Evolutionary conservation across 495 filamentous ascomycete genomes (phyloP).

Genomic region (Beverwykella pulmonaria): DNA sequence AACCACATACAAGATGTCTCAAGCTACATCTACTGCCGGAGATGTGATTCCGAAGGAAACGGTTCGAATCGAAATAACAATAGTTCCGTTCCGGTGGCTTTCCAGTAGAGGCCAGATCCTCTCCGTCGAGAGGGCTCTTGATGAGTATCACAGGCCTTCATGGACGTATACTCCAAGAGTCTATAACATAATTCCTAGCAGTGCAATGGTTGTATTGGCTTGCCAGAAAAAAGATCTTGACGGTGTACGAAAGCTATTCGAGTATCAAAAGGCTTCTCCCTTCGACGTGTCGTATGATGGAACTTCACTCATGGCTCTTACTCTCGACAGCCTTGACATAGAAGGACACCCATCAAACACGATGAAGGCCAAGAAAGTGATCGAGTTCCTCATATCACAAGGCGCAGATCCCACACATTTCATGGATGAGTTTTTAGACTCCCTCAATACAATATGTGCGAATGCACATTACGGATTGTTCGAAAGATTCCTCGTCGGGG

Average conservation of each 20-base stretch:
- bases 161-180: conserved; percentile 7
- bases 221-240: conserved; percentile 9
- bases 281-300: background rate
- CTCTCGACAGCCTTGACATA: background rate
- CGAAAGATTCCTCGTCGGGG: too few relatives aligned
- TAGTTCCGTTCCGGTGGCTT: conserved; percentile 25
- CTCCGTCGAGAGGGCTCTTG: background rate
- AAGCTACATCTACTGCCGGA: background rate
- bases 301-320: background rate
- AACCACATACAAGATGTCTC: background rate
- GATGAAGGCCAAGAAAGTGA: background rate
- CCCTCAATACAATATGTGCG: background rate
- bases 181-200: conserved; percentile 4
- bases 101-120: conserved; percentile 1
- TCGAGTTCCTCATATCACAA: conserved; percentile 5
- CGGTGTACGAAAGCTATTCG: conserved; percentile 4
- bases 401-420: conserved; percentile 8
- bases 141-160: background rate
- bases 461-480: too few relatives aligned
- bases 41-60: background rate
- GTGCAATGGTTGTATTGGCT: conserved; percentile 11
- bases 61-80: background rate
- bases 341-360: background rate
- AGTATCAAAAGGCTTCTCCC: conserved; percentile 20
- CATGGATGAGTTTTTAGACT: conserved; percentile 5